A percentile compares a stretch with the other conserved stretches of the same genome.
These are phyloP conservation scores for Warburgia ugandensis DNA, from an alignment of 164 flowering plant species.

Conservation along the genomic window DNA sequence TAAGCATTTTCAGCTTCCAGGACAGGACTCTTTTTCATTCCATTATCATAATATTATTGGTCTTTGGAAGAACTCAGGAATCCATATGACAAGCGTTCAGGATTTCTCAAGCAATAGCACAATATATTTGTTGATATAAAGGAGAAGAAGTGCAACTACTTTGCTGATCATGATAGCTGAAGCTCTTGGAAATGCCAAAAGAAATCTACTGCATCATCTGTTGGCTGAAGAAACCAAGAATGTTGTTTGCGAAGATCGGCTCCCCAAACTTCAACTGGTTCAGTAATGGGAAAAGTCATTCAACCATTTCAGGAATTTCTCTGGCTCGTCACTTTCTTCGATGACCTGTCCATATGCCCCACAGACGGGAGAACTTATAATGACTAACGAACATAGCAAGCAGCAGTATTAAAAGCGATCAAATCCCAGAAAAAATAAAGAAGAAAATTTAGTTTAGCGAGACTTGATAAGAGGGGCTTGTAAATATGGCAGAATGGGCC, in stretches of 20 bases:
- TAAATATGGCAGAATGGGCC: too few relatives aligned
- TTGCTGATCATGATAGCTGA: slow-evolving; percentile 12
- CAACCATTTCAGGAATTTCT: slow-evolving; percentile 21
- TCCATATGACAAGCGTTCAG: too few relatives aligned
- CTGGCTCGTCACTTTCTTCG: slow-evolving; percentile 21
- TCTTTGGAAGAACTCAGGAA: too few relatives aligned
- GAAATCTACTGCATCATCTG: neutral
- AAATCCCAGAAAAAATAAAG: too few relatives aligned
- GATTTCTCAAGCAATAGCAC: too few relatives aligned
- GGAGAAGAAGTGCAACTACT: slow-evolving; percentile 19
- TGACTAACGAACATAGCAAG: neutral
- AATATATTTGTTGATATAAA: too few relatives aligned
- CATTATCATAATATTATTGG: too few relatives aligned
- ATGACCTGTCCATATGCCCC: slow-evolving; percentile 17
- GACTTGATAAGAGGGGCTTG: too few relatives aligned
- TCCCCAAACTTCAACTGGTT: slow-evolving; percentile 1
- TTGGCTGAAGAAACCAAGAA: neutral
- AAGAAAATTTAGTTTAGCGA: too few relatives aligned
- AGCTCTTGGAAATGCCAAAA: slow-evolving; percentile 12
- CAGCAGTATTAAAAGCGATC: neutral
- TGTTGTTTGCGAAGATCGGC: neutral
- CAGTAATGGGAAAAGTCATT: slow-evolving; percentile 9
- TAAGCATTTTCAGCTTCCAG: too few relatives aligned
- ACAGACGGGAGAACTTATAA: neutral
- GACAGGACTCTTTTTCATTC: too few relatives aligned